Conservation (phyloP, 2,329 filamentous ascomycete genomes). For the Fusarium pilosicola region DNA sequence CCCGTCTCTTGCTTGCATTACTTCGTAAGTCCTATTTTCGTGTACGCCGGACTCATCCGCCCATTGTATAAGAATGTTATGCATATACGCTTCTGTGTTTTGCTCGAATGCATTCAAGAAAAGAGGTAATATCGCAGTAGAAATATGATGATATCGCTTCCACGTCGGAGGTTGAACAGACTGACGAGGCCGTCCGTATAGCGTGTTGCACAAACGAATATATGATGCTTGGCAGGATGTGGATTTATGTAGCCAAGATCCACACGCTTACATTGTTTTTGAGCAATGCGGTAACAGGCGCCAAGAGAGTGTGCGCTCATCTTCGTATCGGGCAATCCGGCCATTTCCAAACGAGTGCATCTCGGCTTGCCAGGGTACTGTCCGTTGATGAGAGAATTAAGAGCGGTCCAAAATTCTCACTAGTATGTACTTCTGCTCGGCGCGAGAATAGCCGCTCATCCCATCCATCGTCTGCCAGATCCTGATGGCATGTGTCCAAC, state of each 20-base stretch:
- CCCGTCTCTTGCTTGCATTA: slow-evolving; percentile 30
- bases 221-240: neutral
- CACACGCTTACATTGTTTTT: slow-evolving; percentile 1
- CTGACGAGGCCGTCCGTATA: neutral
- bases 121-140: slow-evolving; percentile 9
- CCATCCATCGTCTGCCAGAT: slow-evolving; percentile 15
- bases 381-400: neutral
- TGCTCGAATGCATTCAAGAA: slow-evolving; percentile 1
- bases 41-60: slow-evolving; percentile 23
- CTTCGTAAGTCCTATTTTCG: slow-evolving; percentile 32
- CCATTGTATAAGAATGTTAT: slow-evolving; percentile 11
- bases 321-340: neutral
- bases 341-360: neutral
- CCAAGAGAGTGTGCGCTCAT: slow-evolving; percentile 1
- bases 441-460: neutral
- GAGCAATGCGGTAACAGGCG: neutral
- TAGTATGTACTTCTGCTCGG: neutral
- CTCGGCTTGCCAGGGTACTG: neutral
- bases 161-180: neutral
- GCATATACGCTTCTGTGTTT: slow-evolving; percentile 10
- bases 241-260: neutral
- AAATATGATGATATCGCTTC: slow-evolving; percentile 14
- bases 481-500: slow-evolving; percentile 17
- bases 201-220: neutral
- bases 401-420: neutral